Base-by-base conservation (phyloP, 75 land plant species). In the Adiantum capillusveneris region DNA sequence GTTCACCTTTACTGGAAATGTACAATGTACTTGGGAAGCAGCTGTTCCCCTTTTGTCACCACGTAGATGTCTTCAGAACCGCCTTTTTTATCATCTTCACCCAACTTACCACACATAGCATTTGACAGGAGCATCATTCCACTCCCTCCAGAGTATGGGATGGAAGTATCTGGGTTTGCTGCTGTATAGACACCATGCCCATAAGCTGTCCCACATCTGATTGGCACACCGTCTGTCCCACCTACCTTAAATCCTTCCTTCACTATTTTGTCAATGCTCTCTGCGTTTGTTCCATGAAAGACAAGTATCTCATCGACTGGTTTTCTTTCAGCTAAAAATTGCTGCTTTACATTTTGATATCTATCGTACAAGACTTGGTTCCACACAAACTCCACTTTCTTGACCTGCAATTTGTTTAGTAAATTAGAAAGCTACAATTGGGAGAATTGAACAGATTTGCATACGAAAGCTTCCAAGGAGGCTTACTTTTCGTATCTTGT, bases 241-340 rank as follows among this genome's bases (percentile, higher is more conserved):
- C 70, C 70, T 11, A 68, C 34, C 53, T 52, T 68, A 56, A 68
- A 68, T 31, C 70, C 70, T 28, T 68, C 70, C 17, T 30, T 64
- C 1, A 65, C 45, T 22, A 69, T 69, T 26, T 69, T 69, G 19
- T 53, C 72, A 2, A 69, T 64, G 5, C 54, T 43, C 0, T n/a
- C 21, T 17, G 28, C 31, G 11, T 31, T 48, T 1, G 69, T 69
- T 42, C 70, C 71, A 44, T 69, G 72, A 14, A 69, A 69, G 6
- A 69, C 60, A 12, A 56, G 24, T n/a, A 7, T 53, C 6, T 67
- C 39, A 25, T 53, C 34, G 14, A 66, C 31, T 0, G 37, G 13
- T 24, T 36, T 41, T 16, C 29, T 44, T 12, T 30, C 2, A 17
- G 6, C 25, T 6, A 1, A 0, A 1, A 66, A 44, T 31, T 56